Evolutionary conservation across 805 yeast species (phyloP).

Genomic region (Allodekkera sacchari): DNA sequence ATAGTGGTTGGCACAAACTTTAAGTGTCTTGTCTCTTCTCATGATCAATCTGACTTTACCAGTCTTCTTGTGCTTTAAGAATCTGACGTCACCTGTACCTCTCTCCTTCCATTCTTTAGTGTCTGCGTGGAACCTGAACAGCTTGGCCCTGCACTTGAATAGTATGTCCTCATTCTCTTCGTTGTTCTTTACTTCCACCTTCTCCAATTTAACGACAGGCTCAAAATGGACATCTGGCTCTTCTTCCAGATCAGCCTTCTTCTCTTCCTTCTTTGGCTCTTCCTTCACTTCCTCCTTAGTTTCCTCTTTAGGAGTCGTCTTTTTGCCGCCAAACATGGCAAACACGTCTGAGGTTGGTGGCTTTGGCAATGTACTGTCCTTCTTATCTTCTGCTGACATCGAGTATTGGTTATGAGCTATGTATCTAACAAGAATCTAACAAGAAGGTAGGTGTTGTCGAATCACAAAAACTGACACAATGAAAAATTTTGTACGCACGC

Average conservation of each 20-base stretch:
- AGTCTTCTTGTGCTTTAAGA: slow-evolving; percentile 78
- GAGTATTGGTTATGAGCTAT: neutral
- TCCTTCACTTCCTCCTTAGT: slow-evolving; percentile 28
- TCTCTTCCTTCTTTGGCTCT: slow-evolving; percentile 25
- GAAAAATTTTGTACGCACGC: no score
- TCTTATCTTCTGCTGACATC: slow-evolving; percentile 7
- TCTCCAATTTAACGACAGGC: slow-evolving; percentile 90
- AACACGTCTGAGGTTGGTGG: slow-evolving; percentile 81
- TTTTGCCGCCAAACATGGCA: slow-evolving; percentile 90
- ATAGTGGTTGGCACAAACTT: slow-evolving; percentile 96
- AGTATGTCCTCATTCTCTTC: slow-evolving; percentile 83
- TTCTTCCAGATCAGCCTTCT: slow-evolving; percentile 46
- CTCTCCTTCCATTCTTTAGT: slow-evolving; percentile 97
- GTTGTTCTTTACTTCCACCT: slow-evolving; percentile 92
- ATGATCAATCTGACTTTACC: slow-evolving; percentile 84
- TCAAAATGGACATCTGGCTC: slow-evolving; percentile 88
- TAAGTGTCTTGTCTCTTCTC: slow-evolving; percentile 99
- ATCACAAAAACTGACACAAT: neutral
- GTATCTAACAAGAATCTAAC: neutral
- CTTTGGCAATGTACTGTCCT: slow-evolving; percentile 23
- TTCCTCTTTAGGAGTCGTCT: slow-evolving; percentile 30
- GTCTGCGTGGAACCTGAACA: slow-evolving; percentile 79
- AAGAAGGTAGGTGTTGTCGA: neutral
- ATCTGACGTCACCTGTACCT: slow-evolving; percentile 97
- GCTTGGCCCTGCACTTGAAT: slow-evolving; percentile 87